Evolutionary conservation across 108 stramenopile genomes (phyloP).

Genomic region (Cyclotella choctawhatcheeana): DNA sequence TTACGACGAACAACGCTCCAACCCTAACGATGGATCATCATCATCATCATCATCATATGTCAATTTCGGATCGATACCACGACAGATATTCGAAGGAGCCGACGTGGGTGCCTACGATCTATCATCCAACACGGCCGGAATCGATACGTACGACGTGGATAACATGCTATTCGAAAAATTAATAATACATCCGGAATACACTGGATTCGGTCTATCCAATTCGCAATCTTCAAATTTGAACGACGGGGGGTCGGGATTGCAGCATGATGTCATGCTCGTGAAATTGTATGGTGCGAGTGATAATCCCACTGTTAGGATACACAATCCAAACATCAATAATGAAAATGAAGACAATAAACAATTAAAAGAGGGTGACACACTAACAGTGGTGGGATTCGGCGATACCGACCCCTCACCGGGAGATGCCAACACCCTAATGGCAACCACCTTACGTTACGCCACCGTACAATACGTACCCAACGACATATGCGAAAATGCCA

Average conservation of each 20-base stretch:
- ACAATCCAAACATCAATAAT: constrained; percentile 33
- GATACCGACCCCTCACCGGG: constrained; percentile 40
- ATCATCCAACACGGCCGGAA: constrained; percentile 9
- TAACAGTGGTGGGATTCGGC: constrained; percentile 41
- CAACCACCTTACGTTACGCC: constrained; percentile 25
- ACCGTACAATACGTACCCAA: constrained; percentile 46
- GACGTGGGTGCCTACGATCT: constrained; percentile 51
- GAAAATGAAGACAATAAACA: too few species aligned
- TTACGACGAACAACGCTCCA: constrained; percentile 16
- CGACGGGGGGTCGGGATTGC: constrained; percentile 3
- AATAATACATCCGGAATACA: constrained; percentile 37
- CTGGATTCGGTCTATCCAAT: constrained; percentile 12
- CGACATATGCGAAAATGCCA: constrained; percentile 37
- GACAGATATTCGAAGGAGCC: constrained; percentile 37
- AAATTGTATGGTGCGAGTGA: constrained; percentile 50
- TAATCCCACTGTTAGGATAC: constrained; percentile 35
- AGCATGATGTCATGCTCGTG: constrained; percentile 53
- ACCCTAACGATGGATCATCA: too few species aligned
- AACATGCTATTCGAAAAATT: constrained; percentile 48
- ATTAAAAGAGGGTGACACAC: constrained; percentile 16
- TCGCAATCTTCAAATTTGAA: neutral
- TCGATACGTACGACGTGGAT: constrained; percentile 19
- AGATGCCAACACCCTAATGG: neutral
- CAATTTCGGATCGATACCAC: constrained; percentile 11
- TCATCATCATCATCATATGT: constrained; percentile 3